A percentile compares a stretch with the other conserved stretches of the same genome.
phyloP scores from a whole-genome alignment of 371 early-diverging fungal genomes.

The Syncephalastrum racemosum region DNA sequence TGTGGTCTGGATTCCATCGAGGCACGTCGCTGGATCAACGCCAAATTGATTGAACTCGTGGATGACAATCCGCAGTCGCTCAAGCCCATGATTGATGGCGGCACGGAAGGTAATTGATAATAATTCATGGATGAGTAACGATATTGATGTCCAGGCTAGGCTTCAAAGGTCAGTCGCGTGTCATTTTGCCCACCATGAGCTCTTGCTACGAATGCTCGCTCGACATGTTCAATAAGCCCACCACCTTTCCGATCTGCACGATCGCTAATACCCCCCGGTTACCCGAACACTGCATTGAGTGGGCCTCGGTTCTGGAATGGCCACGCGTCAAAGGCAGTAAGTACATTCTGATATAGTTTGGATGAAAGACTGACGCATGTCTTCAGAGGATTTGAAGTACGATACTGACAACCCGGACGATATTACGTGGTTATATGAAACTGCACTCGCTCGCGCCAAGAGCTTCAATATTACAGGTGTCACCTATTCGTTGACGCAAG shows the following conservation, averaged over 20 bases:
- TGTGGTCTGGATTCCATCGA: constrained; percentile 96
- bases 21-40: constrained; percentile 97
- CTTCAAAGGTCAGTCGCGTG: constrained; percentile 92
- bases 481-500: constrained; percentile 91
- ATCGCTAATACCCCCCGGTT: constrained; percentile 94
- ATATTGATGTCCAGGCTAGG: constrained; percentile 28
- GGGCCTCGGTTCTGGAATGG: constrained; percentile 96
- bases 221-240: constrained; percentile 77
- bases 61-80: constrained; percentile 71
- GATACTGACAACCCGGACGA: constrained; percentile 94
- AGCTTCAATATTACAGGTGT: constrained; percentile 88
- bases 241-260: constrained; percentile 98
- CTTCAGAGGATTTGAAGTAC: constrained; percentile 61
- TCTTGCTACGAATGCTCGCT: constrained; percentile 88
- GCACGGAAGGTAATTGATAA: constrained; percentile 78
- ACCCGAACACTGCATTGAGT: constrained; percentile 98
- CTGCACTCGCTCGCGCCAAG: constrained; percentile 73
- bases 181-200: constrained; percentile 81
- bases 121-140: background rate
- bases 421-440: constrained; percentile 83
- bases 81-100: constrained; percentile 94
- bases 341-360: background rate
- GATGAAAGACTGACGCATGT: background rate
- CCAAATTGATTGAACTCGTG: constrained; percentile 76
- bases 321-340: constrained; percentile 74